These are phyloP conservation scores for Raddia distichophylla DNA, from an alignment of 176 grass and related monocot genomes.

Conservation along the genomic window DNA sequence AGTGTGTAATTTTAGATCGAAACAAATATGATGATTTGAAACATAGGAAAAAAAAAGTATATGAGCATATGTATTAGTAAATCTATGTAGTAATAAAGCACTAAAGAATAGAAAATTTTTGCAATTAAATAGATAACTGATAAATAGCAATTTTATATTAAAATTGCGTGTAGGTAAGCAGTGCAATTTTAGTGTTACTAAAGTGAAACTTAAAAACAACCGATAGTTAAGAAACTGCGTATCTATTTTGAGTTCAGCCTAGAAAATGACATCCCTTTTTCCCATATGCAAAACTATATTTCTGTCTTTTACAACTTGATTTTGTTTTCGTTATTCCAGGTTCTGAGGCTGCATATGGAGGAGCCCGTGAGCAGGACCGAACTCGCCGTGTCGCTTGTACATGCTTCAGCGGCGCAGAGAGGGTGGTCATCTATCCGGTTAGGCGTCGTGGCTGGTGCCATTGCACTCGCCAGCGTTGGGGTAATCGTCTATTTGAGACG, in stretches of 20 bases:
- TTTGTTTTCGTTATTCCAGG: conserved; percentile 40
- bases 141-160: too few relatives aligned
- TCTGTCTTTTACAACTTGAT: background rate
- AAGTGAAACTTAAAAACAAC: too few relatives aligned
- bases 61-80: too few relatives aligned
- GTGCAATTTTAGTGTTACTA: too few relatives aligned
- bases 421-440: conserved; percentile 25
- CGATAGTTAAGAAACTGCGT: too few relatives aligned
- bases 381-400: background rate
- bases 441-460: conserved; percentile 36
- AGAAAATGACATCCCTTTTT: background rate
- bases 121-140: too few relatives aligned
- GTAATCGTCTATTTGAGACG: conserved; percentile 60
- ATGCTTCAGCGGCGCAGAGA: background rate
- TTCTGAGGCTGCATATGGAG: conserved; percentile 67
- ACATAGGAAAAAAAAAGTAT: too few relatives aligned
- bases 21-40: too few relatives aligned
- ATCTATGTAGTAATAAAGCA: too few relatives aligned
- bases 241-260: background rate
- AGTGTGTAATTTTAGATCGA: too few relatives aligned
- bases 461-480: conserved; percentile 44
- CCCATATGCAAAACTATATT: background rate
- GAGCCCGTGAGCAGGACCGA: background rate
- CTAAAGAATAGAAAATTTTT: too few relatives aligned
- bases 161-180: too few relatives aligned